These are phyloP conservation scores for Ustilago hordei DNA, from an alignment of 1,284 basidiomycete genomes.

Conservation along the genomic window DNA sequence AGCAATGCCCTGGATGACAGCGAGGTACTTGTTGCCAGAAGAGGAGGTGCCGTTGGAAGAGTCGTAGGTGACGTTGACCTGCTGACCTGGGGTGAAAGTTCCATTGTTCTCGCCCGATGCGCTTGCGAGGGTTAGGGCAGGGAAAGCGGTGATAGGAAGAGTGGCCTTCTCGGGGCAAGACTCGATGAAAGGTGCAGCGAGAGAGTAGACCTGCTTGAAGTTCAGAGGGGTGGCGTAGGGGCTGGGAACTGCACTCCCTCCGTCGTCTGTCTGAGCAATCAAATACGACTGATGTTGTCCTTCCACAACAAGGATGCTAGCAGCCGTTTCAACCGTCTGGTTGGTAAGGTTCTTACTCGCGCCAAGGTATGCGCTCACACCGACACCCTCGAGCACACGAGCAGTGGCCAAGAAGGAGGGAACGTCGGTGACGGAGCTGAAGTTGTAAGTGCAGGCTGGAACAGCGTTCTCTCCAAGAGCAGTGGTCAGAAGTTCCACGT, in stretches of 20 bases:
- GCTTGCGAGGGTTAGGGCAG: slow-evolving; percentile 22
- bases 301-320: slow-evolving; percentile 71
- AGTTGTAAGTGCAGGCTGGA: slow-evolving; percentile 50
- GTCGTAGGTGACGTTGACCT: slow-evolving; percentile 38
- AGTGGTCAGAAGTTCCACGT: slow-evolving; percentile 35
- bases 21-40: slow-evolving; percentile 26
- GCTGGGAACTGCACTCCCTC: slow-evolving; percentile 36
- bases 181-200: slow-evolving; percentile 60
- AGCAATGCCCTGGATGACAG: slow-evolving; percentile 42
- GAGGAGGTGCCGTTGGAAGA: slow-evolving; percentile 17
- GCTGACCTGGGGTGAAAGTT: slow-evolving; percentile 45
- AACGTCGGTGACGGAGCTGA: slow-evolving; percentile 38
- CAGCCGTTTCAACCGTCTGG: slow-evolving; percentile 46
- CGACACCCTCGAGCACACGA: slow-evolving; percentile 53
- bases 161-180: slow-evolving; percentile 38
- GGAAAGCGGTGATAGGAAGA: slow-evolving; percentile 46
- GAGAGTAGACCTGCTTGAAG: slow-evolving; percentile 62
- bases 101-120: slow-evolving; percentile 22
- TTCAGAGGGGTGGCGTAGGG: slow-evolving; percentile 55
- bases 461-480: slow-evolving; percentile 42
- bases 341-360: slow-evolving; percentile 52
- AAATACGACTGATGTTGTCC: slow-evolving; percentile 73
- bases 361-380: slow-evolving; percentile 40
- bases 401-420: slow-evolving; percentile 53
- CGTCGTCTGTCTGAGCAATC: slow-evolving; percentile 60